Base-by-base conservation (phyloP, 2,329 filamentous ascomycete genomes). In the Periconia sp. region DNA sequence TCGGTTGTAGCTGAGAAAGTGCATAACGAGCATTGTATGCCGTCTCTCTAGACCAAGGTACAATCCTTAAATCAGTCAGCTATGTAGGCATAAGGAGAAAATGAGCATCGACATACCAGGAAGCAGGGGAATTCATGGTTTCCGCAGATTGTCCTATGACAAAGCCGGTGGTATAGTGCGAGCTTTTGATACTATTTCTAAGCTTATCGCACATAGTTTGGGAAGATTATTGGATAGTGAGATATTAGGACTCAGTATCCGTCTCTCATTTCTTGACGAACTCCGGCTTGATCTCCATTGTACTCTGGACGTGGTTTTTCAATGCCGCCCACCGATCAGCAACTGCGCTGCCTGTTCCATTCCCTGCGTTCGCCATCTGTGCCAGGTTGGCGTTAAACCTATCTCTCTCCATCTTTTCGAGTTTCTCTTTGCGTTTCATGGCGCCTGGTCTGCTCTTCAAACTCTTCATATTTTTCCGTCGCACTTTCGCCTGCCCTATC, bases 251-350 rank as follows among this genome's bases (percentile, higher is more conserved):
- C 13, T 3, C 31, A 19, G 3, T 27, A 17, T 30, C 49, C 40
- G 10, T 42, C 9, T 33, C 35, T 62, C 49, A 63, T 27, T 57
- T 65, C 50, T 66, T 64, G 8, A 49, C 55, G 69, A 96, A 96
- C 2, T 88, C 90, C 14, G 88, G 85, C 63, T 93, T 93, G 74
- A 91, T 89, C 76, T 96, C 91, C 86, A 96, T 91, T 1, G 91
- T 97, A 41, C 87, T 82, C 1, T 90, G 88, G 48, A 97, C 95
- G 69, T 93, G 95, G 10, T 81, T 86, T 64, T 92, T 85, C 73
- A 97, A 72, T 15, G 91, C 91, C 30, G 89, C 89, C 89, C 91
- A 97, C 51, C 89, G 66, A 50, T 65, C 71, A 58, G 60, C 61
- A 53, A 62, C 59, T 35, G 60, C 67, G 17, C 31, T 49, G 20